phyloP scores from a whole-genome alignment of 208 protist genomes.

The Wallacemonas sp. region DNA sequence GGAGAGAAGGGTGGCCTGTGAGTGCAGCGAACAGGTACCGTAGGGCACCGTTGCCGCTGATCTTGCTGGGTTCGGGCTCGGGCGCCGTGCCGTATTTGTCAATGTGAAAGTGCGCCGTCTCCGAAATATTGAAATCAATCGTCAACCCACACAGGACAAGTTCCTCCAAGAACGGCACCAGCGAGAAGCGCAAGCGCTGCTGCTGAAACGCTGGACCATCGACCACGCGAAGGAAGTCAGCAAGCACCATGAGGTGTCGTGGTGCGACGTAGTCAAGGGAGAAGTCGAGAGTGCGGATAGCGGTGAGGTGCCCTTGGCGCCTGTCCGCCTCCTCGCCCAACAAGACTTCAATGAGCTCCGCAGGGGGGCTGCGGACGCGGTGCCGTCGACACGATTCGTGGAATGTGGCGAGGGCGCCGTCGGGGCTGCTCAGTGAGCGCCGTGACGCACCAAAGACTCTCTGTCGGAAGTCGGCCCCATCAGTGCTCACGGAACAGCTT shows the following conservation, averaged over 20 bases:
- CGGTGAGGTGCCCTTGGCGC: not conserved
- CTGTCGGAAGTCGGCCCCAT: not conserved
- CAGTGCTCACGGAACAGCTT: not conserved
- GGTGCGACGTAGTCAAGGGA: not conserved
- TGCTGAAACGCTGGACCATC: not conserved
- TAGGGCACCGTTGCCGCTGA: conserved; percentile 20
- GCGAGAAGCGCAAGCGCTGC: conserved; percentile 1
- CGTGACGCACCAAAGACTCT: not conserved
- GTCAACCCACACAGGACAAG: not conserved
- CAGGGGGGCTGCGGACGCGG: not conserved
- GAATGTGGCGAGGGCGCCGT: not conserved
- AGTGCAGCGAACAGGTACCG: conserved; percentile 30
- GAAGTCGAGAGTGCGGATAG: not conserved
- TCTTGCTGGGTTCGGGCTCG: not conserved
- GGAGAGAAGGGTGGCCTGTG: conserved; percentile 31
- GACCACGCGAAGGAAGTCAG: not conserved
- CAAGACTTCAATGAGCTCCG: not conserved
- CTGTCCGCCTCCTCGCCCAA: not conserved
- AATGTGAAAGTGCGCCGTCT: not conserved
- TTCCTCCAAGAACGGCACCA: conserved; percentile 6
- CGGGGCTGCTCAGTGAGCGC: not conserved
- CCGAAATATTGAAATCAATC: conserved; percentile 1
- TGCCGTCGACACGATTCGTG: not conserved
- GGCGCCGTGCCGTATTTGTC: not conserved
- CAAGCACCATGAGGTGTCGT: not conserved